phyloP scores from a whole-genome alignment of 345 rosid species.

The Syzygium grande region DNA sequence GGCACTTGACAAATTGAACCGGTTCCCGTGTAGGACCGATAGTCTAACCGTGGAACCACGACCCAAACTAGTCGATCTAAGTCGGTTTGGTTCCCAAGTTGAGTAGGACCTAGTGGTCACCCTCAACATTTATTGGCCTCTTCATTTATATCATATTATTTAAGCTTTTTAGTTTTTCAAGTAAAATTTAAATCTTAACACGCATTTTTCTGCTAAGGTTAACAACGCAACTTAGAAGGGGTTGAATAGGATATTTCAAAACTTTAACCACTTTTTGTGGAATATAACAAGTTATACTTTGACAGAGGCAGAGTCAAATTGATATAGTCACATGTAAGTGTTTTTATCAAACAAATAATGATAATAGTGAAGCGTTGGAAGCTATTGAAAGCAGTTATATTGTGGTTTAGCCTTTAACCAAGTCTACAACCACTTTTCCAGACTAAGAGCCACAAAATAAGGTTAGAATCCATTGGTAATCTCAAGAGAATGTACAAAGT shows the following conservation, averaged over 20 bases:
- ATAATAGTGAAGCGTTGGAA: background rate
- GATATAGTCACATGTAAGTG: background rate
- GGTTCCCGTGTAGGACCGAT: background rate
- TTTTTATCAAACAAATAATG: background rate
- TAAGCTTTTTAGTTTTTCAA: background rate
- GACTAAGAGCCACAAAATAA: background rate
- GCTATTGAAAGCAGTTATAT: background rate
- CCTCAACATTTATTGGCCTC: background rate
- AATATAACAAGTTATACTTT: background rate
- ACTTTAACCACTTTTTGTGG: background rate
- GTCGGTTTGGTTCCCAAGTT: background rate
- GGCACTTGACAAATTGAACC: background rate
- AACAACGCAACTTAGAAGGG: background rate
- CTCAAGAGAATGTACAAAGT: background rate
- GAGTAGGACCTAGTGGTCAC: background rate
- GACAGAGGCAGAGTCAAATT: background rate
- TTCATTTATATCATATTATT: background rate
- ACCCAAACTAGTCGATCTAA: background rate
- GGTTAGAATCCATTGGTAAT: background rate
- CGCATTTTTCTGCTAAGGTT: background rate
- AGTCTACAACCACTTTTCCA: background rate
- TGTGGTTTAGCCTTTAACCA: background rate
- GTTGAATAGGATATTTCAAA: background rate
- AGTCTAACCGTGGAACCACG: accelerated
- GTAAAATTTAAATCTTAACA: background rate